These are phyloP conservation scores for Bombardia bombarda DNA, from an alignment of 495 filamentous ascomycete species.

Conservation along the genomic window DNA sequence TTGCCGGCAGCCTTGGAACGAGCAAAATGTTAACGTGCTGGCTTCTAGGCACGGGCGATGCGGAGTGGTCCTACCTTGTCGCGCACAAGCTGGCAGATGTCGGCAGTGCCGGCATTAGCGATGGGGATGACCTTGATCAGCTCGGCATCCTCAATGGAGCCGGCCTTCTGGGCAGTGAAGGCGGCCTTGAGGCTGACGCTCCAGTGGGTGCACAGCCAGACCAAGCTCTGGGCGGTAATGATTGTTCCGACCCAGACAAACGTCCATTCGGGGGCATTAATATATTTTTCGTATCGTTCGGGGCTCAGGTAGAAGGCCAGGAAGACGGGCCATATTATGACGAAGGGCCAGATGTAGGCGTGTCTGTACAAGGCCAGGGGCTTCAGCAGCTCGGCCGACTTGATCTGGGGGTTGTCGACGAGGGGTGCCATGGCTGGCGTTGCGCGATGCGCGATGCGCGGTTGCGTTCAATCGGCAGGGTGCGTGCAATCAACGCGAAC, in stretches of 20 bases:
- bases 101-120: slow-evolving; percentile 79
- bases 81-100: slow-evolving; percentile 72
- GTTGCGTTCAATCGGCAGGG: not conserved
- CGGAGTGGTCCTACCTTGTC: slow-evolving; percentile 50
- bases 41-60: not conserved
- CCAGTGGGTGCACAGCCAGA: slow-evolving; percentile 97
- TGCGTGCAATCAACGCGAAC: too few species aligned
- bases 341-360: slow-evolving; percentile 86
- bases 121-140: slow-evolving; percentile 91
- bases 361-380: slow-evolving; percentile 77
- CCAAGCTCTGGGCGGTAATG: slow-evolving; percentile 75
- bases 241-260: slow-evolving; percentile 87
- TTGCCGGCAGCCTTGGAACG: slow-evolving; percentile 52
- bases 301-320: slow-evolving; percentile 75
- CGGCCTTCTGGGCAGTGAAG: slow-evolving; percentile 71
- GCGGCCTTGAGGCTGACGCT: slow-evolving; percentile 75
- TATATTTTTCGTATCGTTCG: slow-evolving; percentile 81
- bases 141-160: slow-evolving; percentile 65
- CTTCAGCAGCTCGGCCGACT: slow-evolving; percentile 77
- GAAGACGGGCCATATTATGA: slow-evolving; percentile 84
- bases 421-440: slow-evolving; percentile 49
- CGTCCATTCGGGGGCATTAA: slow-evolving; percentile 88
- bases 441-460: not conserved
- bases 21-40: slow-evolving; percentile 3
- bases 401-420: slow-evolving; percentile 85